Conservation (phyloP, 208 protist species). For the Leishmania aethiopica region DNA sequence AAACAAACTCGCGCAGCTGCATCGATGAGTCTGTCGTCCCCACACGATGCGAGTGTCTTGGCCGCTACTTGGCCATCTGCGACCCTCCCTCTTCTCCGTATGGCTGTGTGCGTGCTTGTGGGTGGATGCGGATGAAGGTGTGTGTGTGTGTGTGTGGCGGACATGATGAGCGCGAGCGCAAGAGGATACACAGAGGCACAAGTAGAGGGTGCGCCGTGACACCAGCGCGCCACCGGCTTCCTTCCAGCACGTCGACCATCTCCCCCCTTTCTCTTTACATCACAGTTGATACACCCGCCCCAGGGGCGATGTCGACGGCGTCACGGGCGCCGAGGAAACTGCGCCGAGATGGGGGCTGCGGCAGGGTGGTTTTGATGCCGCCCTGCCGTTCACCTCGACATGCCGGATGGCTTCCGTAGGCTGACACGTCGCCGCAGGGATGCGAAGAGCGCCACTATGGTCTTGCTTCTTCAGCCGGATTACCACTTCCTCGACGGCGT, state of each 20-base stretch:
- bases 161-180: not conserved
- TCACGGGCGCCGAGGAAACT: not conserved
- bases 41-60: too few species aligned
- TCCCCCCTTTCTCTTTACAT: not conserved
- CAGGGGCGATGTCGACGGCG: not conserved
- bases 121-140: not conserved
- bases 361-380: not conserved
- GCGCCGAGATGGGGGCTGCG: not conserved
- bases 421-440: not conserved
- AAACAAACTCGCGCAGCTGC: too few species aligned
- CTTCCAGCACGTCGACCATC: not conserved
- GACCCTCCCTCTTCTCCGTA: not conserved
- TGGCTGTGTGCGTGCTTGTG: not conserved
- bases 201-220: not conserved
- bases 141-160: not conserved
- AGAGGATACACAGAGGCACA: not conserved
- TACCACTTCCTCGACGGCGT: slow-evolving; percentile 6
- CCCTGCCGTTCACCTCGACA: not conserved
- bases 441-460: not conserved
- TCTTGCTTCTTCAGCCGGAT: not conserved
- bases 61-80: not conserved
- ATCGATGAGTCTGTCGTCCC: too few species aligned
- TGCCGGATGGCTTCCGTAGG: not conserved
- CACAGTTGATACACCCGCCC: not conserved
- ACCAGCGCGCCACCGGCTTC: not conserved